phyloP scores from a whole-genome alignment of 495 filamentous ascomycete species.

The Penicillium ochrochloron region DNA sequence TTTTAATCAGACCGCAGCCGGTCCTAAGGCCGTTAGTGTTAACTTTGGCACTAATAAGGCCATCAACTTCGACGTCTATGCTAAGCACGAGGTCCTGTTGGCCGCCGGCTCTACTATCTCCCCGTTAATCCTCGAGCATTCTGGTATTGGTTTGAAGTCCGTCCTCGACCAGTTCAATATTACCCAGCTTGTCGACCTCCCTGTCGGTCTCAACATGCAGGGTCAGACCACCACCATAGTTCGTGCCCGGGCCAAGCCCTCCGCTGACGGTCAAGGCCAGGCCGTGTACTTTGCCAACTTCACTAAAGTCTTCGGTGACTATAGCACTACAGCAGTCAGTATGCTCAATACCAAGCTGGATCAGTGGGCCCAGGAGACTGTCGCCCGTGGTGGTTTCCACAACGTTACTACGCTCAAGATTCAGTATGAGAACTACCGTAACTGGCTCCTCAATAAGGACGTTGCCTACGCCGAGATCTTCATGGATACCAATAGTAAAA shows the following conservation, averaged over 20 bases:
- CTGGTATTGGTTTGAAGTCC: neutral
- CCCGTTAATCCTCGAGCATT: conserved; percentile 32
- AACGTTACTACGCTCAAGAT: conserved; percentile 31
- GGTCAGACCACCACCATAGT: neutral
- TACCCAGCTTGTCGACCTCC: neutral
- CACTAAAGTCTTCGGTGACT: neutral
- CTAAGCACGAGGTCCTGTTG: conserved; percentile 57
- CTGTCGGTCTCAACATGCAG: neutral
- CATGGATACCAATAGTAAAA: conserved; percentile 37
- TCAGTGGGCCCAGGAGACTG: neutral
- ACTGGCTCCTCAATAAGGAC: conserved; percentile 34
- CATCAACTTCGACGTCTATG: conserved; percentile 36
- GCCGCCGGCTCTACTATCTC: conserved; percentile 59
- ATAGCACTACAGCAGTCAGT: neutral
- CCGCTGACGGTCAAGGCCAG: neutral
- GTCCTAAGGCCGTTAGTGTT: conserved; percentile 29
- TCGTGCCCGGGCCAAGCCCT: neutral
- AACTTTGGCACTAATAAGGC: conserved; percentile 43
- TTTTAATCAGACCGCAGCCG: neutral
- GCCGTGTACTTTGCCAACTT: neutral
- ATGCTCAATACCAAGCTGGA: neutral
- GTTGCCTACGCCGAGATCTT: conserved; percentile 37
- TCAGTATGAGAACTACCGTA: conserved; percentile 36
- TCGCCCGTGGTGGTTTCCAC: conserved; percentile 33
- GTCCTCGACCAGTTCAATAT: neutral